Evolutionary conservation across 108 stramenopile genomes (phyloP), one percentile per base, ranked within the genome.

Genomic region (Nannochloropsis gaditana): DNA sequence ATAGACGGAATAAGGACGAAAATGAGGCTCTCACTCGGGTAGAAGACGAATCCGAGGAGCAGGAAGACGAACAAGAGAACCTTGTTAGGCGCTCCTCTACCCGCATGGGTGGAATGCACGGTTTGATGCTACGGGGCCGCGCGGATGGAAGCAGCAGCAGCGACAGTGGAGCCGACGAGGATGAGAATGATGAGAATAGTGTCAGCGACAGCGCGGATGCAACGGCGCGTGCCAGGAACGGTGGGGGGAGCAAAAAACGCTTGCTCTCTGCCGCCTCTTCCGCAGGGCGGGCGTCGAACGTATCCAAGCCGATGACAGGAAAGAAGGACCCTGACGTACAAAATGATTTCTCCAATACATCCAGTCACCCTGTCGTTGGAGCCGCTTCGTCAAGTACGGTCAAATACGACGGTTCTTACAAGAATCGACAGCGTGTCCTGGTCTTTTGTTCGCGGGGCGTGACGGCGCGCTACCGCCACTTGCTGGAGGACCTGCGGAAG

Each of bases 391-490:
- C 31, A 31, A 31, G 31, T 31, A 31, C 59, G n/a, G 59, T 88
- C 41, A 41, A n/a, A n/a, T 85, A 81, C 43, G 84, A 88, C 45
- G 84, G 88, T 9, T 82, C 84, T 41, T 97, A 98, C 91, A 93
- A 92, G 47, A 99, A 99, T 92, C 98, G 97, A 84, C 97, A 99
- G 88, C 94, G 99, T 42, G 93, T 95, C 85, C 92, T 99, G n/a
- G 91, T 97, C 17, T 90, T 99, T 11, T 97, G 95, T 82, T 92
- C 95, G 9, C 88, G 99, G 3, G 99, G 99, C 17, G 92, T 98
- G n/a, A 99, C 97, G 43, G 94, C 97, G 19, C 91, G 99, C 19
- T 85, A 96, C 88, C 94, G 99, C 31, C 98, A 99, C 88, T 89
- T 99, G 45, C 86, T 99, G 59, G 98, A 97, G 88, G 99, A 99